Conservation (phyloP, 2,329 filamentous ascomycete species). For the Teratosphaeria viscida region DNA sequence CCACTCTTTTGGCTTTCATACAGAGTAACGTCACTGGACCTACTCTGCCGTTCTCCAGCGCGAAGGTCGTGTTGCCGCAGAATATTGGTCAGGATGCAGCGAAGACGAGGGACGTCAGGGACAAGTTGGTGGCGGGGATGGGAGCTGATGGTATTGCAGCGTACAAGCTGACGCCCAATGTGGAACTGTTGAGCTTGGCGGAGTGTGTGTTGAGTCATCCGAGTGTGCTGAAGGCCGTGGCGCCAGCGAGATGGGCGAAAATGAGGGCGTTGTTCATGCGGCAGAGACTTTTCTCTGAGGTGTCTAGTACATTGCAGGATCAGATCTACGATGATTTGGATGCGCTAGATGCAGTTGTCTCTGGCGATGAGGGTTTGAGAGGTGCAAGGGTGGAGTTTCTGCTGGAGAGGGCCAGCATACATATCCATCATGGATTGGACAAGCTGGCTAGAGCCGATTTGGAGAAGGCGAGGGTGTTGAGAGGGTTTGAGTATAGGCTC, state of each 20-base stretch:
- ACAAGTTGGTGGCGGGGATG: slow-evolving; percentile 56
- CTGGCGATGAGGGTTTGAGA: slow-evolving; percentile 6
- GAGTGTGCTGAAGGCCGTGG: slow-evolving; percentile 35
- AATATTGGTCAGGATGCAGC: slow-evolving; percentile 29
- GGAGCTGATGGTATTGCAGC: slow-evolving; percentile 76
- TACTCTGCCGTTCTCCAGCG: slow-evolving; percentile 51
- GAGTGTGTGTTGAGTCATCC: slow-evolving; percentile 46
- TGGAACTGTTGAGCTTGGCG: slow-evolving; percentile 76
- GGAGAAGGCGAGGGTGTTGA: slow-evolving; percentile 52
- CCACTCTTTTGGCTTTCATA: slow-evolving; percentile 66
- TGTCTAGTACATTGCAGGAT: slow-evolving; percentile 49
- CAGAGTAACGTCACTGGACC: slow-evolving; percentile 85
- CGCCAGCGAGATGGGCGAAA: slow-evolving; percentile 48
- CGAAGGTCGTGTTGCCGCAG: slow-evolving; percentile 41
- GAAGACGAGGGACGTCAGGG: slow-evolving; percentile 36
- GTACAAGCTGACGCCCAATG: slow-evolving; percentile 71
- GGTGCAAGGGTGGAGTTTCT: slow-evolving; percentile 55
- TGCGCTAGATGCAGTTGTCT: slow-evolving; percentile 15
- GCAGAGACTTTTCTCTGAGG: slow-evolving; percentile 56
- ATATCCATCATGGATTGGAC: slow-evolving; percentile 76
- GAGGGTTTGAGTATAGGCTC: slow-evolving; percentile 69
- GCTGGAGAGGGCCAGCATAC: slow-evolving; percentile 71
- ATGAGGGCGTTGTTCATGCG: slow-evolving; percentile 66
- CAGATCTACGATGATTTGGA: slow-evolving; percentile 48
- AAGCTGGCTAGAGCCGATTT: slow-evolving; percentile 63